phyloP scores from a whole-genome alignment of 768 basidiomycete species.

The Kwoniella europaea region DNA sequence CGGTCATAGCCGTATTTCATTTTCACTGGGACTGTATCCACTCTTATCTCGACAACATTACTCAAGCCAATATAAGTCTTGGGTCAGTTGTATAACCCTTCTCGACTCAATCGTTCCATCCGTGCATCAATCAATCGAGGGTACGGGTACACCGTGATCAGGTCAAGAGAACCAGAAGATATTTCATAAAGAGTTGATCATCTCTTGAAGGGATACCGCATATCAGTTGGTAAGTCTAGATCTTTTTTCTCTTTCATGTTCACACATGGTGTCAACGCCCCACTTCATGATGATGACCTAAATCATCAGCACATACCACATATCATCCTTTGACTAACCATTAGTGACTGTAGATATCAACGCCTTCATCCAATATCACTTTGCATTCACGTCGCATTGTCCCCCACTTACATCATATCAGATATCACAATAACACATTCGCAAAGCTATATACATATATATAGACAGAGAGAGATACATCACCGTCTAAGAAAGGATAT shows the following conservation, averaged over 20 bases:
- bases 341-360: not conserved
- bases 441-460: slow-evolving; percentile 1
- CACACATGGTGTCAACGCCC: slow-evolving; percentile 12
- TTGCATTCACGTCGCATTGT: not conserved
- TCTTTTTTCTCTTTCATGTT: not conserved
- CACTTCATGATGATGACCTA: not conserved
- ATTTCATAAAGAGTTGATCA: not conserved
- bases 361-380: not conserved
- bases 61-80: not conserved
- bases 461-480: not conserved
- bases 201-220: not conserved
- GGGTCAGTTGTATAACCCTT: not conserved
- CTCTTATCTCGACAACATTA: not conserved
- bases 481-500: not conserved
- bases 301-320: slow-evolving; percentile 2
- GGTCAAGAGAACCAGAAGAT: not conserved
- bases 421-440: not conserved
- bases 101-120: not conserved
- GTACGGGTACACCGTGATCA: not conserved
- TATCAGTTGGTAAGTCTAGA: not conserved
- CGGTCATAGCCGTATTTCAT: not conserved
- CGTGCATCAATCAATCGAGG: not conserved
- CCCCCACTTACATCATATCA: not conserved
- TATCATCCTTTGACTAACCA: slow-evolving; percentile 1
- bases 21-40: not conserved